Evolutionary conservation across 2,329 filamentous ascomycete genomes (phyloP), one percentile per base, ranked within the genome.

Genomic region (Sporothrix curviconia): DNA sequence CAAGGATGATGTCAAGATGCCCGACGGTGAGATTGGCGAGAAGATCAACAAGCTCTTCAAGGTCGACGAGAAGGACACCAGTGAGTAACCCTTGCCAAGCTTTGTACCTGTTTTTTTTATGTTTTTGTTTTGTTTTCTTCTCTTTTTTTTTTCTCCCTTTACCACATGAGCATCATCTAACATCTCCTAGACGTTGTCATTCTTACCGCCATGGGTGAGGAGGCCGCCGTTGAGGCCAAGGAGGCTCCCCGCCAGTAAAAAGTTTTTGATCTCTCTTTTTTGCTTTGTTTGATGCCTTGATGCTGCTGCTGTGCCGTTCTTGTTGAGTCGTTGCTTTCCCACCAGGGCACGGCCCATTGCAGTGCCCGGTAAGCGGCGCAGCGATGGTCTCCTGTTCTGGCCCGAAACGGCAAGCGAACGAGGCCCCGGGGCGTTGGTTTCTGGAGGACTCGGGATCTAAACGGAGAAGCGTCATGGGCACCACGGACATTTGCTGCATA

Each of bases 1-100:
- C 79, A 96, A 96, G 84, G 90, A 96, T 70, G 92, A 99, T 74
- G 90, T 97, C 75, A 91, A 90, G 80, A 71, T 95, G 66, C 94
- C 94, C 68, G 92, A 96, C 1, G 87, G 86, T 69, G 92, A 97
- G 60, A 69, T 95, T 74, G 91, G 90, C 69, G 84, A 92, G 50
- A 92, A 89, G 82, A 95, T 97, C 74, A 78, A 74, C 67, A 86
- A 84, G 74, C 83, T 92, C 68, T 94, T 92, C 59, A 79, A 74
- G 65, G 78, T 80, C 24, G 90, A 95, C n/a, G 87, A 85, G 76
- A 96, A 95, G 81, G 92, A 96, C 70, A 89, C 85, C 76, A 92
- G 92, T 96, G 82, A 84, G 91, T 84, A 40, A 14, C 11, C n/a
- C n/a, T n/a, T n/a, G n/a, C n/a, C n/a, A n/a, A n/a, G n/a, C n/a